Evolutionary conservation across 2,329 filamentous ascomycete genomes (phyloP), one percentile per base, ranked within the genome.

Genomic region (Lachnellula subtilissima): DNA sequence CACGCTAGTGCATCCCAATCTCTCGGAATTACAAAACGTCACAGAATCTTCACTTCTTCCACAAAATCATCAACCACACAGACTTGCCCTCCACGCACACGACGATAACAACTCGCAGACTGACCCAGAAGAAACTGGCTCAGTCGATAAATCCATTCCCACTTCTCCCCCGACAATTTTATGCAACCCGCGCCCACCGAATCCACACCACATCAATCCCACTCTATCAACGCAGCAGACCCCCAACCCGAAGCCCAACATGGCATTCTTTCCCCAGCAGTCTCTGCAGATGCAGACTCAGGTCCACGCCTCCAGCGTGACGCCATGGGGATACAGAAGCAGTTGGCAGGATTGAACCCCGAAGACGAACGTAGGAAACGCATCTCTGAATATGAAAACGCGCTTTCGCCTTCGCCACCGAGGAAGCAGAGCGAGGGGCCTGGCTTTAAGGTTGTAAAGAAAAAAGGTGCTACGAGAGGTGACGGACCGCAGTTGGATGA

Each of bases 381-480:
- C 48, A 79, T 86, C 52, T 74, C 74, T 37, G 81, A 84, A 54
- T 84, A 86, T 67, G 84, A 87, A 66, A 83, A 80, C 69, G 82
- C 82, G 35, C 69, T 80, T 61, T 76, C 75, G 15, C 75, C 75
- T 15, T 73, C 70, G 11, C 73, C 75, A 14, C 73, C 76, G 3
- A 76, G 73, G 66, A 77, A 61, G 35, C 51, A 53, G n/a, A 63
- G 51, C 45, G 64, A 79, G 59, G 71, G 75, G 32, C 68, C 78
- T 55, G 80, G 75, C 52, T 85, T 86, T 70, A 81, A 78, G 67
- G 77, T 85, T 56, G 72, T 78, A 54, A 81, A 78, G 70, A 76
- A 77, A 58, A 66, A 63, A 61, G 65, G 65, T 56, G 58, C 57
- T 42, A 60, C 28, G 12, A 57, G 19, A 25, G 25, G 57, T 43